A percentile compares a stretch with the other conserved stretches of the same genome.
Evolutionary conservation across 1,284 basidiomycete species (phyloP).

Genomic region (Somion occarium): DNA sequence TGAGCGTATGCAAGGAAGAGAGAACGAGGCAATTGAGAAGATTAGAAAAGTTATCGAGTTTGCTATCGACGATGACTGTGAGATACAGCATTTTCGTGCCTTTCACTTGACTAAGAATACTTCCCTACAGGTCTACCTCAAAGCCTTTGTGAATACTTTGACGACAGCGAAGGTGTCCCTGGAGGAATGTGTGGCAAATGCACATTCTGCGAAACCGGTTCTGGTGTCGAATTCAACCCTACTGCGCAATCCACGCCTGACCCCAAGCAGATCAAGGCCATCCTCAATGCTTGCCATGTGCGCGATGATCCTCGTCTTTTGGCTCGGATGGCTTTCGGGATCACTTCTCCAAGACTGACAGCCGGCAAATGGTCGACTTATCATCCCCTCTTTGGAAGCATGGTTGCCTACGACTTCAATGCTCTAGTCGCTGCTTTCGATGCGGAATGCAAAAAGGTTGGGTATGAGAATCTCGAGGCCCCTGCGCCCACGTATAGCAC

Average conservation of each 20-base stretch:
- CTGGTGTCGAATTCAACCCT: conserved; percentile 32
- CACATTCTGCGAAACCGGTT: conserved; percentile 39
- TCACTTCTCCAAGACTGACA: conserved; percentile 42
- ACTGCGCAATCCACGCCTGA: conserved; percentile 26
- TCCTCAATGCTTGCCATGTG: conserved; percentile 39
- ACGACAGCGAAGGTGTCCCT: conserved; percentile 38
- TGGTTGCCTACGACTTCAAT: conserved; percentile 35
- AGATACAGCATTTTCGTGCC: conserved; percentile 9
- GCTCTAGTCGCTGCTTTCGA: conserved; percentile 34
- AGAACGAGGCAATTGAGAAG: conserved; percentile 39
- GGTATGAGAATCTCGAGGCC: conserved; percentile 21
- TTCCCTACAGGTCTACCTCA: conserved; percentile 36
- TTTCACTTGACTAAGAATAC: neutral
- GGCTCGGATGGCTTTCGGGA: conserved; percentile 46
- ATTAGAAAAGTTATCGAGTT: conserved; percentile 39
- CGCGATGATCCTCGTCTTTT: conserved; percentile 47
- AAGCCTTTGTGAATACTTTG: conserved; percentile 42
- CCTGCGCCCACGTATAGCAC: conserved; percentile 10
- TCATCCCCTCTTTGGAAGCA: conserved; percentile 39
- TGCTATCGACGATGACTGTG: conserved; percentile 42
- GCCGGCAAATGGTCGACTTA: conserved; percentile 33
- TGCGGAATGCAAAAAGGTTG: conserved; percentile 33
- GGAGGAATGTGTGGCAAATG: conserved; percentile 39
- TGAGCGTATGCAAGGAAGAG: conserved; percentile 35
- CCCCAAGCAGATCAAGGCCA: conserved; percentile 29